Evolutionary conservation across 2,329 filamentous ascomycete species (phyloP), one percentile per base, ranked within the genome.

Genomic region (Penicillium vulpinum): DNA sequence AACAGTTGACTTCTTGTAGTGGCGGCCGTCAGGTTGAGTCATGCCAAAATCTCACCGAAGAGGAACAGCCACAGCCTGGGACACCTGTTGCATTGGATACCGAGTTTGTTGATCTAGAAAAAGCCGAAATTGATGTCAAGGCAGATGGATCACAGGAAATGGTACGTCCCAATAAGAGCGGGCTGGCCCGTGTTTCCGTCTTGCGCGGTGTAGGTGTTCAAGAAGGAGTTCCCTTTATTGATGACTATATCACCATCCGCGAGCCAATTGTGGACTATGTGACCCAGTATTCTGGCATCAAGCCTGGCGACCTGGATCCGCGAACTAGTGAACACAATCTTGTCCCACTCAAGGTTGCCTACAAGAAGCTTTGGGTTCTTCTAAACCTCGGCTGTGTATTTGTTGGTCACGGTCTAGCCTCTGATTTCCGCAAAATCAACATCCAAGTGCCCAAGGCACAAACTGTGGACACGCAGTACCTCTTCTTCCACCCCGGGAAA

Each of bases 341-440:
- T 0, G 87, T 97, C 9, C 84, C 89, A 2, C 82, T 97, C 39
- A 99, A 99, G 73, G 85, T 90, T 56, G 92, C 91, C 1, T 99
- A 97, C 81, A 99, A 99, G 77, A 97, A 97, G 74, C 86, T 99
- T 29, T 99, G 95, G 95, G 85, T 97, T 16, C 82, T 99, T 18
- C 84, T 99, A 31, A 99, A 99, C 70, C 82, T 97, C 0, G 94
- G 94, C 46, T 96, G 92, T 76, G 86, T 90, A 61, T 99, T 99
- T 72, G 84, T 99, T 5, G 94, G 94, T 2, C 94, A 99, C 69
- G 93, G 93, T 4, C 81, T 99, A 40, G 91, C 91, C 64, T 93
- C 94, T 66, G 94, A 99, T 75, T 97, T 99, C 77, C 91, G 94
- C 51, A 96, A 96, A 54, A 96, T 96, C 76, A 99, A 99, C 74